Base-by-base conservation (phyloP, 148 eudicot species). In the Hydrangea macrophylla region DNA sequence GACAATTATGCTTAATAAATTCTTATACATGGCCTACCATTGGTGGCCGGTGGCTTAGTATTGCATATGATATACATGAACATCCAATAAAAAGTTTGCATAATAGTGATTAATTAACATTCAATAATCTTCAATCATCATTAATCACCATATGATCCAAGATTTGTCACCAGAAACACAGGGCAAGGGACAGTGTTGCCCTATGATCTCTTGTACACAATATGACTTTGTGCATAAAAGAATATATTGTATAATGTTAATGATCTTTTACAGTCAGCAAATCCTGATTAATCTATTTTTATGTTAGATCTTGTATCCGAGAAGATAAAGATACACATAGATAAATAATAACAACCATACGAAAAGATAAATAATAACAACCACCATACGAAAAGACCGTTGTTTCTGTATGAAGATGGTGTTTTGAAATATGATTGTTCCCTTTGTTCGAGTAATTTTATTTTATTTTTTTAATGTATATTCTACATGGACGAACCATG, bases 111-210 rank as follows among this genome's bases (percentile, higher is more conserved):
- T 5, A 27, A 9, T 10, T 26, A 56, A 44, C 11, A 44, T 42
- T 42, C 24, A 69, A 27, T 39, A 59, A 69, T 69, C 18, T 20
- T 45, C 33, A 64, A 33, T 30, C 35, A 18, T 55, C 30, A 32
- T 37, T 22, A 57, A 45, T 44, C 23, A 31, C 55, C 63, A 64
- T 32, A 58, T 24, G 68, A 72, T 55, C 37, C 58, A 64, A 45
- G 65, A 58, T 73, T 58, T 35, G 70, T 27, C 50, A 73, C 48
- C 65, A 31, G 7, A 65, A 32, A 73, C 70, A 18, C 55, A 48
- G 51, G 65, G 56, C 70, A 35, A n/a, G 58, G 30, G 65, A 65
- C 59, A 48, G 12, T 58, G 27, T 58, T 45, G 65, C 44, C 37
- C 12, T 39, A 33, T 59, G 65, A 48, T 73, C 65, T 26, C 58